These are phyloP conservation scores for Peronospora tabacina DNA, from an alignment of 352 stramenopile species.

Conservation along the genomic window DNA sequence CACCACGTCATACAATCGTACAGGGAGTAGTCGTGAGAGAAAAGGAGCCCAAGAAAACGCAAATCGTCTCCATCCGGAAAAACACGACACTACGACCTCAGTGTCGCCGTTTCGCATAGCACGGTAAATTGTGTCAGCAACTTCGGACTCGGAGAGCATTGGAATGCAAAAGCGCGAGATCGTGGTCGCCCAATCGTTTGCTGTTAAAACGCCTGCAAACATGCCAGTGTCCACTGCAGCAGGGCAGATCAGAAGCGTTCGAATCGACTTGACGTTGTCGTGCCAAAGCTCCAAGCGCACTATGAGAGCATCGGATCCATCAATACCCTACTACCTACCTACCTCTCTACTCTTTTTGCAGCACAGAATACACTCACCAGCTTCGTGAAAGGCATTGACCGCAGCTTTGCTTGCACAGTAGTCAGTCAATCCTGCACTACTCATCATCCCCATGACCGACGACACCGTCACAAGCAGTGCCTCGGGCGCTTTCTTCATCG, in stretches of 20 bases:
- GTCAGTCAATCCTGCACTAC: conserved; percentile 52
- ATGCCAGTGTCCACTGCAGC: conserved; percentile 68
- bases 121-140: conserved; percentile 42
- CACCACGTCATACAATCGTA: conserved; percentile 44
- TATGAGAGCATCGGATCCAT: conserved; percentile 12
- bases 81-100: conserved; percentile 61
- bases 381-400: conserved; percentile 66
- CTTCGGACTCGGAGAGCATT: conserved; percentile 39
- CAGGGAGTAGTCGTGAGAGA: conserved; percentile 47
- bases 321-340: not conserved
- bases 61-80: conserved; percentile 42
- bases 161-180: conserved; percentile 40
- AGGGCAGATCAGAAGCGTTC: conserved; percentile 68
- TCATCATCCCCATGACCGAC: conserved; percentile 70
- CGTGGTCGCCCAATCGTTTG: conserved; percentile 31
- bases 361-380: conserved; percentile 17
- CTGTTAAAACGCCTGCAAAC: conserved; percentile 53
- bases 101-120: conserved; percentile 42
- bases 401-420: conserved; percentile 79
- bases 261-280: conserved; percentile 45
- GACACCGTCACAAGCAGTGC: conserved; percentile 64
- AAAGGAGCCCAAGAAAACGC: conserved; percentile 44
- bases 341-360: not conserved
- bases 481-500: conserved; percentile 44
- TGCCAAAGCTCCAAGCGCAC: conserved; percentile 71